Base-by-base conservation (phyloP, 2,329 filamentous ascomycete genomes). In the Bipolaris bicolor region DNA sequence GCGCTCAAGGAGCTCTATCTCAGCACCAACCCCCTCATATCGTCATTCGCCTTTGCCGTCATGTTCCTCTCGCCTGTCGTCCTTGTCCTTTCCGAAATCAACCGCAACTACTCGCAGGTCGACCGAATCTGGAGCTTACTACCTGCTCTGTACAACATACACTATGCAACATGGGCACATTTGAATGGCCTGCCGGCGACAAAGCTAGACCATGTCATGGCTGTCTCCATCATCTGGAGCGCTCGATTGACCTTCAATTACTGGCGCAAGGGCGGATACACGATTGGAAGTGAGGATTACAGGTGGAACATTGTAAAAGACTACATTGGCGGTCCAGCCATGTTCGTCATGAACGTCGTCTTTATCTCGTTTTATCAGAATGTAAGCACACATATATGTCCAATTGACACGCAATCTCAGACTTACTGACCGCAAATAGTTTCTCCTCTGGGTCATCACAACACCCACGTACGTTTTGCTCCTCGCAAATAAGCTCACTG, bases 211-310 rank as follows among this genome's bases (percentile, higher is more conserved):
- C 86, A 89, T 39, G 81, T 93, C 31, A 81, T 92, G 56, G 79
- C 87, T 1, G 87, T 91, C 67, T 90, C 87, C 49, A 77, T 84
- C 1, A 67, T 93, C 7, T 99, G 95, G 95, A 91, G 90, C 77
- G 90, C 92, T 80, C 90, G 95, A 10, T 81, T 99, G 77, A 98
- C 94, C 2, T 98, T 86, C 82, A 99, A 99, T 79, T 99, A 97
- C 80, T 97, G 90, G 88, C 89, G 95, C 57, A 96, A 91, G 76
- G 95, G 95, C 37, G 95, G 95, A 22, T 99, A 99, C 76, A 81
- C 83, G 15, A 82, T 93, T 62, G 94, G 95, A 36, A 93, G 90
- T 15, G 94, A 99, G 77, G 95, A 99, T 77, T 99, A 99, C 76
- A 86, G 95, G 78, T 99, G 95, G 94, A 82, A 84, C 55, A 87